Conservation (phyloP, 495 filamentous ascomycete genomes). For the Durotheca rogersii region DNA sequence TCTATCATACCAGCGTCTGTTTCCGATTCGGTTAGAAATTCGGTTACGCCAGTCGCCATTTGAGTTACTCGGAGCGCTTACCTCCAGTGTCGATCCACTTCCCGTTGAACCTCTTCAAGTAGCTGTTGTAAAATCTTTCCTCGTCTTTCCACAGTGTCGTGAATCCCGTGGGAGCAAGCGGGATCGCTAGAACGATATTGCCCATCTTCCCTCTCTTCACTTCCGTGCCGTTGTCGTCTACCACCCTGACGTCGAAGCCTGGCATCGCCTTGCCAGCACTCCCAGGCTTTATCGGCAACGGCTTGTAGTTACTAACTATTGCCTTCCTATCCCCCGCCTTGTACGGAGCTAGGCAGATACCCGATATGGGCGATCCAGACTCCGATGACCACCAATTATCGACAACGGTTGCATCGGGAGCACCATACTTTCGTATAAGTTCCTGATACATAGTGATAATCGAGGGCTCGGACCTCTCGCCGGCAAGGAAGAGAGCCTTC, state of each 20-base stretch:
- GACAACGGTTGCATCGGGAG: conserved; percentile 65
- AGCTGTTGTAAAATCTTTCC: conserved; percentile 77
- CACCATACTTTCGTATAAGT: conserved; percentile 63
- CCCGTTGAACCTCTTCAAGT: conserved; percentile 75
- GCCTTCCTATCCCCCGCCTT: conserved; percentile 46
- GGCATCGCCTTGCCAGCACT: conserved; percentile 88
- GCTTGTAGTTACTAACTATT: conserved; percentile 25
- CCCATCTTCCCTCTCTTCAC: conserved; percentile 73
- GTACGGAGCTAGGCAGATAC: conserved; percentile 65
- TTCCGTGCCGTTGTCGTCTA: conserved; percentile 75
- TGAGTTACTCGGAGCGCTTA: conserved; percentile 8
- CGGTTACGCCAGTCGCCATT: conserved; percentile 7
- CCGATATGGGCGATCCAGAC: conserved; percentile 85
- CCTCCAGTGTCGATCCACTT: conserved; percentile 81
- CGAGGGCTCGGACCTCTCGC: conserved; percentile 84
- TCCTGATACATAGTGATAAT: conserved; percentile 79
- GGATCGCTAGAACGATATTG: conserved; percentile 82
- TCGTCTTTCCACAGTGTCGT: conserved; percentile 82
- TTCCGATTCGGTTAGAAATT: conserved; percentile 8
- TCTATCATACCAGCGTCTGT: conserved; percentile 82
- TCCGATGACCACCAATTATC: conserved; percentile 99
- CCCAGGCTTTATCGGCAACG: conserved; percentile 67
- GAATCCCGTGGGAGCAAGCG: conserved; percentile 82
- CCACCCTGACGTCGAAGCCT: conserved; percentile 81
- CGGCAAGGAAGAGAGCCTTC: conserved; percentile 78